Conservation (phyloP, 305 asterid genomes). For the Monarda citriodora region DNA sequence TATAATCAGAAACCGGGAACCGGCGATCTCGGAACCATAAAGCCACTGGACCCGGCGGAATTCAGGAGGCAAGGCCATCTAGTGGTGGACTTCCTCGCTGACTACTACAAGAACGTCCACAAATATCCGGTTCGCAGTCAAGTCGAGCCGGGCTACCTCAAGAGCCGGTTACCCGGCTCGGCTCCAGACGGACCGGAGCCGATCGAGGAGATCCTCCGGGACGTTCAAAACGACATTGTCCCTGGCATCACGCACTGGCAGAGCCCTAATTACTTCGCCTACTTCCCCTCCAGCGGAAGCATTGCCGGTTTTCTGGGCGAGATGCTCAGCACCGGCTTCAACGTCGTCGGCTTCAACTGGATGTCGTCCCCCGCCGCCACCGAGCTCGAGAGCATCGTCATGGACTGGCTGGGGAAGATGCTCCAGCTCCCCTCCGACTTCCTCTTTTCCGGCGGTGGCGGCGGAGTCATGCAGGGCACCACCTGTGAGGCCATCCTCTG, state of each 20-base stretch:
- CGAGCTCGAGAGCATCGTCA: constrained; percentile 72
- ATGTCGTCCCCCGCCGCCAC: constrained; percentile 81
- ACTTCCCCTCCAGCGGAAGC: constrained; percentile 66
- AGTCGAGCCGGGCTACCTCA: constrained; percentile 65
- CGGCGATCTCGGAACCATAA: constrained; percentile 21
- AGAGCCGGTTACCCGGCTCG: constrained; percentile 45
- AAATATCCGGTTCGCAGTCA: constrained; percentile 68
- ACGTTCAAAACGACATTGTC: constrained; percentile 54
- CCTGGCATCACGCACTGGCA: constrained; percentile 81
- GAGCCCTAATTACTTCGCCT: constrained; percentile 76
- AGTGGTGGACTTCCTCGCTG: constrained; percentile 68
- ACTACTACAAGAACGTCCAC: constrained; percentile 64
- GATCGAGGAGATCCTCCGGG: constrained; percentile 44
- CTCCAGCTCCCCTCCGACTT: constrained; percentile 51
- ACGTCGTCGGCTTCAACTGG: constrained; percentile 77
- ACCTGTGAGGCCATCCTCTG: constrained; percentile 74
- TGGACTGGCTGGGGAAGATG: constrained; percentile 84
- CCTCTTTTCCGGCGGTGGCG: constrained; percentile 66
- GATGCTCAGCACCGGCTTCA: constrained; percentile 61
- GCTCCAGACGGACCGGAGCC: constrained; percentile 61
- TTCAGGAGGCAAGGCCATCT: constrained; percentile 63
- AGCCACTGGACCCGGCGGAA: constrained; percentile 64
- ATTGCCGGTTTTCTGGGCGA: constrained; percentile 74
- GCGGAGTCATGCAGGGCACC: constrained; percentile 70
- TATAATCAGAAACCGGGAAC: no score